These are phyloP conservation scores for Tetracladium setigerum DNA, from an alignment of 495 filamentous ascomycete genomes.

Conservation along the genomic window DNA sequence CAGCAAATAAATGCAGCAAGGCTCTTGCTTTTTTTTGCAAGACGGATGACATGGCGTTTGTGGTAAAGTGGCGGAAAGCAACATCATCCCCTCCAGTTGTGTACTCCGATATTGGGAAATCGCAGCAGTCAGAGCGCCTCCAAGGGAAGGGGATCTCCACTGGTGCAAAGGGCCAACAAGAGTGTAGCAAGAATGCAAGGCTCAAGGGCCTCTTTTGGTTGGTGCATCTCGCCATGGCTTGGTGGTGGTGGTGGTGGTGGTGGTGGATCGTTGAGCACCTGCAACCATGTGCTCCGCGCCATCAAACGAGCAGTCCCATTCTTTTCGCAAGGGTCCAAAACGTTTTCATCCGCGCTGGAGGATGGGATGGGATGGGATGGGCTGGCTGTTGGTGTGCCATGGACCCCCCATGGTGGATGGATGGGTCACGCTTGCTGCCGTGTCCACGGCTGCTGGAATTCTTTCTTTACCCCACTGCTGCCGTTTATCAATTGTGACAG, in stretches of 20 bases:
- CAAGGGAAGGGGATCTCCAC: neutral
- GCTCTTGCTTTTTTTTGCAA: constrained; percentile 8
- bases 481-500: too few species aligned
- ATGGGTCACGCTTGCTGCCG: constrained; percentile 8
- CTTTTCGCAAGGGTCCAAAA: constrained; percentile 14
- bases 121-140: too few species aligned
- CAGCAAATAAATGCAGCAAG: too few species aligned
- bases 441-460: too few species aligned
- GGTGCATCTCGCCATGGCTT: neutral
- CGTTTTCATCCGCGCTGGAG: constrained; percentile 8
- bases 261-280: neutral
- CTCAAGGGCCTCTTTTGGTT: neutral
- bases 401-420: too few species aligned
- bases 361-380: too few species aligned
- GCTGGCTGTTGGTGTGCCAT: too few species aligned
- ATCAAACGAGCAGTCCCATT: constrained; percentile 1
- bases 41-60: constrained; percentile 12
- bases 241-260: neutral
- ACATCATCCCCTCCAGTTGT: too few species aligned
- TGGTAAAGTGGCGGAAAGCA: constrained; percentile 1
- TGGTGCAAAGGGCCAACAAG: constrained; percentile 7
- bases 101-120: too few species aligned
- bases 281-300: constrained; percentile 2
- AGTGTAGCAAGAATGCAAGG: neutral
- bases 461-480: too few species aligned